Percentiles rank a stretch among this genome's conserved stretches.
These are phyloP conservation scores for Lachancea dasiensis DNA, from an alignment of 805 yeast genomes.

Conservation along the genomic window DNA sequence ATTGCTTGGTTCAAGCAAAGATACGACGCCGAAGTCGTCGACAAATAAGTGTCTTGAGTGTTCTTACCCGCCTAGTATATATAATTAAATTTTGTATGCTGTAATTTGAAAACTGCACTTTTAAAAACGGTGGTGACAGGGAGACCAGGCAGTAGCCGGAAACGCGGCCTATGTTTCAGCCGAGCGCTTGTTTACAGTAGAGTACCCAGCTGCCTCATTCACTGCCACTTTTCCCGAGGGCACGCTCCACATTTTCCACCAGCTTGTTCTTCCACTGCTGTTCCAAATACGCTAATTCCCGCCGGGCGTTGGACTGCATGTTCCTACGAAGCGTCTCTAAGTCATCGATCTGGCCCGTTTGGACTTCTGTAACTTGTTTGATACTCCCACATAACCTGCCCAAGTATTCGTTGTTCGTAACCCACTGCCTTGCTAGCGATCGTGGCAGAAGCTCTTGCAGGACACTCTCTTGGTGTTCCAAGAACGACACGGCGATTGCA, in stretches of 20 bases:
- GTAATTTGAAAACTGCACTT: slow-evolving; percentile 2
- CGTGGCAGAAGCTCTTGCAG: slow-evolving; percentile 33
- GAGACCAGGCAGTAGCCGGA: too few species aligned
- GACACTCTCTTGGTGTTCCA: slow-evolving; percentile 34
- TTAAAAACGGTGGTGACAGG: too few species aligned
- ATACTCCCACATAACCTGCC: slow-evolving; percentile 27
- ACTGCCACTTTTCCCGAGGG: slow-evolving; percentile 2
- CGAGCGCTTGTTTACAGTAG: too few species aligned
- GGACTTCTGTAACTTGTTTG: slow-evolving; percentile 30
- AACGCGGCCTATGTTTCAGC: too few species aligned
- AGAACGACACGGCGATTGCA: slow-evolving; percentile 24
- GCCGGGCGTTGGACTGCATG: slow-evolving; percentile 40
- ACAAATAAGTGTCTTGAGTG: slow-evolving; percentile 45
- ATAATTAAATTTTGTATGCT: slow-evolving; percentile 4
- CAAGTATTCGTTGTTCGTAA: slow-evolving; percentile 32
- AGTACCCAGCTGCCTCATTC: background rate
- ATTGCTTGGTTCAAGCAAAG: slow-evolving; percentile 98
- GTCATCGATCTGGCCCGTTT: slow-evolving; percentile 40
- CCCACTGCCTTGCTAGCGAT: slow-evolving; percentile 35
- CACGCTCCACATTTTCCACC: slow-evolving; percentile 8
- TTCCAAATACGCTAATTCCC: slow-evolving; percentile 40
- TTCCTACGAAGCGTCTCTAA: slow-evolving; percentile 38
- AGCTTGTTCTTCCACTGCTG: slow-evolving; percentile 48
- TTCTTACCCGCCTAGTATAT: background rate
- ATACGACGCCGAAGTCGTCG: slow-evolving; percentile 97